These are phyloP conservation scores for Triticum monococcum DNA, from an alignment of 176 grass and related monocot genomes.

Conservation along the genomic window DNA sequence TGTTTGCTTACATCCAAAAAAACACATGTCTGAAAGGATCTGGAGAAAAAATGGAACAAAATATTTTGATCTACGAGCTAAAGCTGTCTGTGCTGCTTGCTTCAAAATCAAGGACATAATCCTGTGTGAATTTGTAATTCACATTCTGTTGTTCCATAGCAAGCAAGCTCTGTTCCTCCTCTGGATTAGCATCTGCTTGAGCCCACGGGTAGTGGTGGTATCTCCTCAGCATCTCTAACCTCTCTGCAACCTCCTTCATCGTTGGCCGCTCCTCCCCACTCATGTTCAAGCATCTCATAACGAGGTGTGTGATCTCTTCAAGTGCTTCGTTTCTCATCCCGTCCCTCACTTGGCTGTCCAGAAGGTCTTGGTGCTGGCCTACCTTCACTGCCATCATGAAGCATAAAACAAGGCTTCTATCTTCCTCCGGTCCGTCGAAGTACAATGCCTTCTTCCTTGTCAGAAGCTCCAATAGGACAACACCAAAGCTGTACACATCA, in stretches of 20 bases:
- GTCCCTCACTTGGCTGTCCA: conserved; percentile 44
- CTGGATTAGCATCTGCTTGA: not conserved
- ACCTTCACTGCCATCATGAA: conserved; percentile 41
- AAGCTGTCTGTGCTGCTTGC: conserved; percentile 13
- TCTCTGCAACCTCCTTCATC: conserved; percentile 65
- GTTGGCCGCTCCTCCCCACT: conserved; percentile 57
- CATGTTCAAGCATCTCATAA: conserved; percentile 56
- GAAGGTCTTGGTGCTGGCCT: conserved; percentile 38
- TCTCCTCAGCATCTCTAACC: conserved; percentile 43
- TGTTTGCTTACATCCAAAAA: not conserved
- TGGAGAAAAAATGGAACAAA: not conserved
- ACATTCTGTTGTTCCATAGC: conserved; percentile 14
- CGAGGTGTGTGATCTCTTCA: conserved; percentile 38
- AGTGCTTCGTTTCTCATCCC: conserved; percentile 38
- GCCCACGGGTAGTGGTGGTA: conserved; percentile 27
- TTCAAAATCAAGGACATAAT: conserved; percentile 35
- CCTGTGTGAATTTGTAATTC: conserved; percentile 25
- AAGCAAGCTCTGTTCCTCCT: conserved; percentile 51
- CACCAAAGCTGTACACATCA: conserved; percentile 72
- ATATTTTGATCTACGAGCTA: conserved; percentile 14
- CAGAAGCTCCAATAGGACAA: conserved; percentile 62
- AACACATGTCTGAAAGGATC: not conserved
- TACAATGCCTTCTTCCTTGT: conserved; percentile 62
- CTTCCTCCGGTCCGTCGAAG: conserved; percentile 39
- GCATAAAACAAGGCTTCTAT: conserved; percentile 49